Conservation (phyloP, 139 green algal genomes). For the Micromonas pusilla region DNA sequence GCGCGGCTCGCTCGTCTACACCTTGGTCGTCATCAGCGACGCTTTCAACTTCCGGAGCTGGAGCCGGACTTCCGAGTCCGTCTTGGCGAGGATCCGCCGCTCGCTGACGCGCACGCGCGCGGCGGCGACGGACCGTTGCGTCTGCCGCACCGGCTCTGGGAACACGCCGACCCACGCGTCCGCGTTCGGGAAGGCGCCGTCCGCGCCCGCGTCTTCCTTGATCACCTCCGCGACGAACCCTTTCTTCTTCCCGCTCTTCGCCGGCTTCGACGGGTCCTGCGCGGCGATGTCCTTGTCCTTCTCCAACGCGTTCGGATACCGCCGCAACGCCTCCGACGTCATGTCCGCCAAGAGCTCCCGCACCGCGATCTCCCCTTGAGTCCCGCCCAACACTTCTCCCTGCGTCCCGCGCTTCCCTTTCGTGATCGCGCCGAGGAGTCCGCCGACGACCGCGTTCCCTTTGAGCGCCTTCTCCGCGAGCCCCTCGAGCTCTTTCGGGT, state of each 20-base stretch:
- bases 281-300: constrained; percentile 8
- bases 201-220: not conserved
- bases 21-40: not conserved
- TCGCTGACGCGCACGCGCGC: constrained; percentile 9
- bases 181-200: not conserved
- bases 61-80: constrained; percentile 12
- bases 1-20: not conserved
- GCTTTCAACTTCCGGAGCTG: constrained; percentile 17
- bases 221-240: not conserved
- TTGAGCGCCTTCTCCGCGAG: constrained; percentile 2
- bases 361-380: constrained; percentile 14
- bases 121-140: constrained; percentile 3
- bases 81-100: constrained; percentile 19
- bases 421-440: not conserved
- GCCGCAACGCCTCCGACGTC: not conserved
- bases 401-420: not conserved
- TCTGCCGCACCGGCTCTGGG: not conserved
- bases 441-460: not conserved
- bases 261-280: not conserved
- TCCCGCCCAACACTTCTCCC: constrained; percentile 2
- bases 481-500: not conserved
- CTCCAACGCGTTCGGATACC: constrained; percentile 10
- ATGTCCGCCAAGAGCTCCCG: constrained; percentile 18
- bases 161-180: constrained; percentile 9
- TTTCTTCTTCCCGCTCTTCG: not conserved